These are phyloP conservation scores for Penicillium lagena DNA, from an alignment of 495 filamentous ascomycete species.

Conservation along the genomic window DNA sequence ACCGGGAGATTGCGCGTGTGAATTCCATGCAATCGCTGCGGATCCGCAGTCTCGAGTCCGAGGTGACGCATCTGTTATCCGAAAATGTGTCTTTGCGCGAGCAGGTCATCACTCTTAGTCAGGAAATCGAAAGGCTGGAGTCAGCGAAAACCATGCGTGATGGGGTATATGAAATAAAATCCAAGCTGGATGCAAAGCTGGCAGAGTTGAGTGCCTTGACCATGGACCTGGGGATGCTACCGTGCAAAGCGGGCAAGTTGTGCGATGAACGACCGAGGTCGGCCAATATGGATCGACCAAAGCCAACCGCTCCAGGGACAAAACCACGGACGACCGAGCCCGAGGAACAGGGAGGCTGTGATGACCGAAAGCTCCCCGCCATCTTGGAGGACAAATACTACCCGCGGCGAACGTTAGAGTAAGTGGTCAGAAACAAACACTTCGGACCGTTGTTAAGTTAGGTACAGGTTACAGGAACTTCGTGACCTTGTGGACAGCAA, in stretches of 20 bases:
- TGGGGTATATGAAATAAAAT: conserved; percentile 61
- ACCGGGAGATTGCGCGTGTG: conserved; percentile 82
- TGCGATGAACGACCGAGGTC: conserved; percentile 7
- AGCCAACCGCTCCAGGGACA: conserved; percentile 7
- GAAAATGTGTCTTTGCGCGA: conserved; percentile 85
- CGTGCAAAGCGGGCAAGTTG: conserved; percentile 25
- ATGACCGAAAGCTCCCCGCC: conserved; percentile 65
- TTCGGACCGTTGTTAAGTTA: conserved; percentile 10
- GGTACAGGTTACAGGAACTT: conserved; percentile 34
- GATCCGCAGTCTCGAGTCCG: conserved; percentile 80
- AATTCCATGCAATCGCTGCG: conserved; percentile 89
- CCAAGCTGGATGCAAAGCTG: conserved; percentile 63
- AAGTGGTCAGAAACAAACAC: conserved; percentile 14
- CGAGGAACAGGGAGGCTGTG: conserved; percentile 12
- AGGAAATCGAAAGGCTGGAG: conserved; percentile 52
- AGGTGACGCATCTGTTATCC: conserved; percentile 71
- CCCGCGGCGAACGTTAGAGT: conserved; percentile 71
- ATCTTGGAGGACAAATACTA: conserved; percentile 80
- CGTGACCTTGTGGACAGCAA: conserved; percentile 40
- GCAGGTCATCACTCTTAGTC: conserved; percentile 66
- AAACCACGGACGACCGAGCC: conserved; percentile 7
- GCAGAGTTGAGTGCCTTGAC: conserved; percentile 60
- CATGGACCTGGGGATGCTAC: conserved; percentile 49
- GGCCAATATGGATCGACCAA: conserved; percentile 10
- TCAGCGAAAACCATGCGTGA: conserved; percentile 32